Conservation (phyloP, 2,329 filamentous ascomycete genomes). For the Nigrospora oryzae region DNA sequence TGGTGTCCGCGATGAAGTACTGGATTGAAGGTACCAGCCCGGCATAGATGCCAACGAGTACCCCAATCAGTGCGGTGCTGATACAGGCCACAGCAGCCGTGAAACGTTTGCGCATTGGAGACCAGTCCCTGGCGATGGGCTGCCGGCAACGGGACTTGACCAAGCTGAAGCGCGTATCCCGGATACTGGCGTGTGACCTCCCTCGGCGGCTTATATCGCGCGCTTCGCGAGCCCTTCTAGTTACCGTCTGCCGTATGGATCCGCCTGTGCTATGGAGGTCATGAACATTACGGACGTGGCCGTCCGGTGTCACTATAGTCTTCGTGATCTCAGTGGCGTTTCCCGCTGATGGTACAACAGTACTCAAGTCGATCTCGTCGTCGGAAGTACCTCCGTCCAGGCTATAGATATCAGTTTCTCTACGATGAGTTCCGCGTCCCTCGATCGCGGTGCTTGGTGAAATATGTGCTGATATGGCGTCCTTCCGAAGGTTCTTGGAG, state of each 20-base stretch:
- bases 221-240: constrained; percentile 12
- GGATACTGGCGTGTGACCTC: constrained; percentile 45
- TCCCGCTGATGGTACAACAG: neutral
- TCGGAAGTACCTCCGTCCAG: constrained; percentile 20
- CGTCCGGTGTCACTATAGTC: constrained; percentile 2
- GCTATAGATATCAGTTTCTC: constrained; percentile 15
- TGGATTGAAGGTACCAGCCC: constrained; percentile 74
- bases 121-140: constrained; percentile 67
- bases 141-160: constrained; percentile 48
- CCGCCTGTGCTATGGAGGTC: constrained; percentile 1
- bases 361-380: constrained; percentile 1
- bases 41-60: constrained; percentile 67
- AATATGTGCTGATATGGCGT: neutral
- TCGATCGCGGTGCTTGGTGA: neutral
- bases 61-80: constrained; percentile 63
- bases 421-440: constrained; percentile 1
- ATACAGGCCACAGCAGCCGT: constrained; percentile 62
- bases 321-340: neutral
- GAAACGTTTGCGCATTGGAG: constrained; percentile 56
- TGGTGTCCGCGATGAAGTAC: constrained; percentile 63
- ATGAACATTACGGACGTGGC: constrained; percentile 1
- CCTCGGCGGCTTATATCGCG: constrained; percentile 33
- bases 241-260: constrained; percentile 1
- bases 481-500: constrained; percentile 11
- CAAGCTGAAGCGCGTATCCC: constrained; percentile 41